Evolutionary conservation across 148 eudicot species (phyloP).

Genomic region (Diospyros kaki): DNA sequence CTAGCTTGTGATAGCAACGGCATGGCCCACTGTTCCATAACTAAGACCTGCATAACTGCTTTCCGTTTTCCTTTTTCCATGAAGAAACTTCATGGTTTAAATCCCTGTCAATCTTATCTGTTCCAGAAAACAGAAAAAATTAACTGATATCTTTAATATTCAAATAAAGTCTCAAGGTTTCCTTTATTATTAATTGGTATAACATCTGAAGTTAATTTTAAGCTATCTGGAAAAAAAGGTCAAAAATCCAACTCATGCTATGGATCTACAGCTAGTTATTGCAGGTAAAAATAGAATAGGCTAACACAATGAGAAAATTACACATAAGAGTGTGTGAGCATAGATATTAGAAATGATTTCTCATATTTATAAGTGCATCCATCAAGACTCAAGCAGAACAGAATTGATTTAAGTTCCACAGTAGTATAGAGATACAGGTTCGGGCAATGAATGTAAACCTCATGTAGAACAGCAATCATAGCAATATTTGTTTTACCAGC

Average conservation of each 20-base stretch:
- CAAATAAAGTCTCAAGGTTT: no score
- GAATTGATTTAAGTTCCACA: not conserved
- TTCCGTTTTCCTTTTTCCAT: not conserved
- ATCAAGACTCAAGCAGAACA: not conserved
- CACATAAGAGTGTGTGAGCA: not conserved
- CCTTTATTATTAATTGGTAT: no score
- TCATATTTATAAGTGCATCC: not conserved
- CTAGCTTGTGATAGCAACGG: not conserved
- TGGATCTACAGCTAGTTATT: not conserved
- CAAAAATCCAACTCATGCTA: not conserved
- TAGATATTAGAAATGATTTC: no score
- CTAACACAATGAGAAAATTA: not conserved
- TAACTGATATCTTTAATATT: not conserved
- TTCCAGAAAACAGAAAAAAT: not conserved
- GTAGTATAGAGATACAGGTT: not conserved
- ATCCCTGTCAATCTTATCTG: not conserved
- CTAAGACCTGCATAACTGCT: no score
- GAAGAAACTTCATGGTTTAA: not conserved
- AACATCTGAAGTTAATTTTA: no score
- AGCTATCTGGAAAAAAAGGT: not conserved
- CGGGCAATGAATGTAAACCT: constrained; percentile 38
- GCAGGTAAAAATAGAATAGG: not conserved
- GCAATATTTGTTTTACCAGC: constrained; percentile 99
- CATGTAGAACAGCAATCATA: constrained; percentile 90
- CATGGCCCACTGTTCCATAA: not conserved